Conservation (phyloP, 306 rosid species). For the Begonia masoniana region DNA sequence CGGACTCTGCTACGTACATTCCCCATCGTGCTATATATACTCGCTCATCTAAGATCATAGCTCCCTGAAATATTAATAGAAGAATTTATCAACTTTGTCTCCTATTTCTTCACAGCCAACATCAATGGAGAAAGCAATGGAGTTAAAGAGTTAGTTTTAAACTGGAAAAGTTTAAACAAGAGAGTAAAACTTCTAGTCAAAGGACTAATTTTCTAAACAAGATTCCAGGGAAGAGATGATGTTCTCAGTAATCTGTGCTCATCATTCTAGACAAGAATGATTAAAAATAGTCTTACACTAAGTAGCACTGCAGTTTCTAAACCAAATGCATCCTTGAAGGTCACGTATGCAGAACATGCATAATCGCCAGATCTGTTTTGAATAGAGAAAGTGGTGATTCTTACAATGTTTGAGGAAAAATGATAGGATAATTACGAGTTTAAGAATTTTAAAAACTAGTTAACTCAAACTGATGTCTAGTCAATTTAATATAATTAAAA, state of each 20-base stretch:
- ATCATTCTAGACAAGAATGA: background rate
- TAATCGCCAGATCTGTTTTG: slow-evolving; percentile 46
- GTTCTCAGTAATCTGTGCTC: background rate
- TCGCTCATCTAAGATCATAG: slow-evolving; percentile 52
- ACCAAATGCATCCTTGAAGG: slow-evolving; percentile 78
- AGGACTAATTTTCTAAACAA: too few species aligned
- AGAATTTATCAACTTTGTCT: slow-evolving; percentile 1
- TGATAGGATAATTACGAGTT: too few species aligned
- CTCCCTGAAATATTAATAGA: slow-evolving; percentile 46
- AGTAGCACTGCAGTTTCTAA: slow-evolving; percentile 78
- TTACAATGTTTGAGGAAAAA: background rate
- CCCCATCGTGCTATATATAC: slow-evolving; percentile 63
- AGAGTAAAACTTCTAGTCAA: too few species aligned
- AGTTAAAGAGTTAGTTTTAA: too few species aligned
- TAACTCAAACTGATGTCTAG: too few species aligned
- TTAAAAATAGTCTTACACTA: slow-evolving; percentile 34
- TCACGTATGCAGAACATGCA: slow-evolving; percentile 67
- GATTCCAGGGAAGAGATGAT: too few species aligned
- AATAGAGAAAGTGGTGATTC: slow-evolving; percentile 5
- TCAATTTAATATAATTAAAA: too few species aligned
- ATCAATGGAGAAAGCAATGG: too few species aligned
- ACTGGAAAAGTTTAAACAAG: too few species aligned
- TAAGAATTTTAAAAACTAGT: too few species aligned
- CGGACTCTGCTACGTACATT: slow-evolving; percentile 28
- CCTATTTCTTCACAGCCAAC: too few species aligned